Evolutionary conservation across 1,139 yeast species (phyloP).

Genomic region (Protomyces lactucae-debilis): DNA sequence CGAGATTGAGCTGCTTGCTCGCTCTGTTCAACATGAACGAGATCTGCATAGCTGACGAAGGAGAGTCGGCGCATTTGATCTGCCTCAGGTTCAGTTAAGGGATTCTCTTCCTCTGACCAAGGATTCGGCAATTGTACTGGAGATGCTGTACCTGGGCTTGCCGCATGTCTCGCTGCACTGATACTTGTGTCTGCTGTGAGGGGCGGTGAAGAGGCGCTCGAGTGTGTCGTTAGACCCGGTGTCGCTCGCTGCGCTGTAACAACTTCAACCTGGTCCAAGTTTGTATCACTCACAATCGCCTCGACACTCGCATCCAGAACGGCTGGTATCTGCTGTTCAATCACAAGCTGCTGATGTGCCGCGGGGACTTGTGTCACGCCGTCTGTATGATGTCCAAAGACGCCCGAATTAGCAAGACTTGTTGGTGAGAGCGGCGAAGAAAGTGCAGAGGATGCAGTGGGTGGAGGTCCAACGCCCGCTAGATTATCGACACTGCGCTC

Average conservation of each 20-base stretch:
- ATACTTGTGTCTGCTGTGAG: neutral
- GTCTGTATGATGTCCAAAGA: neutral
- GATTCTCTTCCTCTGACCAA: constrained; percentile 24
- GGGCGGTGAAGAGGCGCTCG: neutral
- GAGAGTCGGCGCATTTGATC: constrained; percentile 22
- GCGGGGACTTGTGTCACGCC: constrained; percentile 2
- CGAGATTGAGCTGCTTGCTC: constrained; percentile 14
- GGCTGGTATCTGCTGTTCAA: constrained; percentile 26
- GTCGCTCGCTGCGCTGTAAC: constrained; percentile 9
- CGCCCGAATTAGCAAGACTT: neutral
- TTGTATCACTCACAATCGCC: constrained; percentile 22
- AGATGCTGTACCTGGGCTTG: neutral
- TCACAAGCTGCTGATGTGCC: constrained; percentile 17
- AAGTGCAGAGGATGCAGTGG: neutral
- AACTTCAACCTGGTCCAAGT: constrained; percentile 25
- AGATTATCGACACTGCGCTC: constrained; percentile 14
- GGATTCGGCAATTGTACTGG: constrained; percentile 12
- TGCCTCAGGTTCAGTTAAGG: neutral
- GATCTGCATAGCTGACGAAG: constrained; percentile 27
- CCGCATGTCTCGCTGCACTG: neutral
- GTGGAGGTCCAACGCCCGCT: neutral
- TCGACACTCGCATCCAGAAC: constrained; percentile 29
- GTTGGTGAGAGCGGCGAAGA: neutral
- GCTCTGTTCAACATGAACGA: constrained; percentile 23
- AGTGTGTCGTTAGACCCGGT: neutral